phyloP scores from a whole-genome alignment of 441 rosid species.

The Adansonia madagascariensis region DNA sequence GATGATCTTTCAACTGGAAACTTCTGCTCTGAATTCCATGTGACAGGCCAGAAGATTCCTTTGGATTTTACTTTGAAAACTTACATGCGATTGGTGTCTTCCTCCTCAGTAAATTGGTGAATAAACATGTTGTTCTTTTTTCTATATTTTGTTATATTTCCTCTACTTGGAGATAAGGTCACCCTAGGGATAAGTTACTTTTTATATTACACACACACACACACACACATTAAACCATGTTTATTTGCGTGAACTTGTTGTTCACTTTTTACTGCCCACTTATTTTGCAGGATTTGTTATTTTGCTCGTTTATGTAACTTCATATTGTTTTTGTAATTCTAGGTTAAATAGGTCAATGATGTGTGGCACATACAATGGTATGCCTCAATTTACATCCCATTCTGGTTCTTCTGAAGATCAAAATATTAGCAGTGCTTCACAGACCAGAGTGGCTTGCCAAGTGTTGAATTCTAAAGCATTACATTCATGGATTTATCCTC shows the following conservation, averaged over 20 bases:
- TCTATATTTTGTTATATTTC: not conserved
- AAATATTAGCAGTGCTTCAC: slow-evolving; percentile 38
- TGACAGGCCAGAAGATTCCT: slow-evolving; percentile 70
- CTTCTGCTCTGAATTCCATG: slow-evolving; percentile 55
- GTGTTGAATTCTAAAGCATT: slow-evolving; percentile 54
- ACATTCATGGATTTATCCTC: slow-evolving; percentile 95
- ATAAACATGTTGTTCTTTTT: slow-evolving; percentile 29
- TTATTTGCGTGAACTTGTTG: not conserved
- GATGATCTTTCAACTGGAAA: slow-evolving; percentile 46
- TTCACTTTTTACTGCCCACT: not conserved
- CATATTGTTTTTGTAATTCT: not conserved
- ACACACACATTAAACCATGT: not conserved
- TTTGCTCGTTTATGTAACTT: not conserved
- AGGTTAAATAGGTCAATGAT: slow-evolving; percentile 75
- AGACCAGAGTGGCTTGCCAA: slow-evolving; percentile 43
- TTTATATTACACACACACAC: not conserved
- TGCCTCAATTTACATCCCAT: slow-evolving; percentile 45
- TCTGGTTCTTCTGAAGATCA: slow-evolving; percentile 43
- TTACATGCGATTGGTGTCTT: slow-evolving; percentile 56
- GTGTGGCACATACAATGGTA: slow-evolving; percentile 52
- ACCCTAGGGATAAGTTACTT: not conserved
- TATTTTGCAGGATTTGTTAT: too few relatives aligned
- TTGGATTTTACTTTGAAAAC: slow-evolving; percentile 92
- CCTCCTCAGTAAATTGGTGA: slow-evolving; percentile 71
- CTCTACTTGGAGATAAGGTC: not conserved